phyloP scores from a whole-genome alignment of 768 basidiomycete species.

The Tephrocybe rancida region DNA sequence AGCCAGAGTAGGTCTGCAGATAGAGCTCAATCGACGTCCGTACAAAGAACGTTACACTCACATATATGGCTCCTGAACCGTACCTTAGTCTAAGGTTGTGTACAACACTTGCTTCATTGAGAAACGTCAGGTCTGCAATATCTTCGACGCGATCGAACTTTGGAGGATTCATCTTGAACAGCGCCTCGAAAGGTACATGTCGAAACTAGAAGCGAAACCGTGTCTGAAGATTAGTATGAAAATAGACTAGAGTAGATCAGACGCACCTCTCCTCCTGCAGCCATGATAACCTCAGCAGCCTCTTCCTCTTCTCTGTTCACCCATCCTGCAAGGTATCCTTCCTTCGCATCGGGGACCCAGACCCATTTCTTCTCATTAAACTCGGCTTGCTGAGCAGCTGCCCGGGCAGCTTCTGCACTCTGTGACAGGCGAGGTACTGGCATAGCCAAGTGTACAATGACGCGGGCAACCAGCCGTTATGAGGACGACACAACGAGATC shows the following conservation, averaged over 20 bases:
- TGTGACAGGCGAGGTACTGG: conserved; percentile 50
- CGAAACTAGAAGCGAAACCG: conserved; percentile 26
- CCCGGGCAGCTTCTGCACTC: conserved; percentile 73
- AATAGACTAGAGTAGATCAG: conserved; percentile 3
- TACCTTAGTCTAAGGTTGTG: conserved; percentile 94
- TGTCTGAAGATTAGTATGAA: not conserved
- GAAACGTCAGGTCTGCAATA: conserved; percentile 95
- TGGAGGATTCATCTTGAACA: conserved; percentile 97
- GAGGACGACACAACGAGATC: not conserved
- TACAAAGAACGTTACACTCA: conserved; percentile 40
- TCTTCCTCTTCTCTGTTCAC: conserved; percentile 87
- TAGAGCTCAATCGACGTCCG: conserved; percentile 5
- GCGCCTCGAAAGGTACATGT: conserved; percentile 71
- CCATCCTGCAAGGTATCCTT: conserved; percentile 95
- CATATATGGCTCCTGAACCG: conserved; percentile 90
- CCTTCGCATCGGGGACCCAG: conserved; percentile 92
- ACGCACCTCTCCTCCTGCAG: conserved; percentile 79
- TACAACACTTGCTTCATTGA: conserved; percentile 99
- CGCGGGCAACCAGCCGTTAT: not conserved
- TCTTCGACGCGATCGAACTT: conserved; percentile 98
- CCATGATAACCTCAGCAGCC: conserved; percentile 81
- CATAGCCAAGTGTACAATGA: conserved; percentile 34
- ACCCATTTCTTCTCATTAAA: conserved; percentile 99
- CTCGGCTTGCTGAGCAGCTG: conserved; percentile 90
- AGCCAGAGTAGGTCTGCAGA: conserved; percentile 85